These are phyloP conservation scores for Pleurotus salmoneostramineus DNA, from an alignment of 768 basidiomycete genomes.

Conservation along the genomic window DNA sequence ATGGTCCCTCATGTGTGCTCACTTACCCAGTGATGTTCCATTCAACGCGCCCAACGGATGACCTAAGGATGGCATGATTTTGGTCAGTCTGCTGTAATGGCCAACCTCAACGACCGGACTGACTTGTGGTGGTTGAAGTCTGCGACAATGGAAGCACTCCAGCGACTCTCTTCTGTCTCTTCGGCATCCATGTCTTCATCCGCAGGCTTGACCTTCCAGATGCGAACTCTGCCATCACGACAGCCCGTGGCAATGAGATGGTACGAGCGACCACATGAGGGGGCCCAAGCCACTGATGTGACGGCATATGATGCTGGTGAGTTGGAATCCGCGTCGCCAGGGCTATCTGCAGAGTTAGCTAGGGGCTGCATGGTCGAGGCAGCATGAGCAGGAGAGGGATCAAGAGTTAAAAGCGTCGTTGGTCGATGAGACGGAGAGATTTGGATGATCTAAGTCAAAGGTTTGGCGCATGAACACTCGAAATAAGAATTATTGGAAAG, in stretches of 20 bases:
- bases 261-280: slow-evolving; percentile 89
- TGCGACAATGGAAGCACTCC: slow-evolving; percentile 74
- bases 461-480: not conserved
- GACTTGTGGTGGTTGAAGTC: slow-evolving; percentile 88
- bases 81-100: not conserved
- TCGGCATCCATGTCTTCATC: slow-evolving; percentile 37
- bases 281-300: slow-evolving; percentile 89
- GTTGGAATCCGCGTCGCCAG: slow-evolving; percentile 25
- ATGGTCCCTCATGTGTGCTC: not conserved
- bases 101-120: slow-evolving; percentile 13
- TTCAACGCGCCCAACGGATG: slow-evolving; percentile 80
- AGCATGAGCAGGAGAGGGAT: slow-evolving; percentile 34
- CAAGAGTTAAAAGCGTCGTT: slow-evolving; percentile 55
- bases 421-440: slow-evolving; percentile 68
- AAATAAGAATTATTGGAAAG: not conserved
- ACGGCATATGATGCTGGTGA: slow-evolving; percentile 54
- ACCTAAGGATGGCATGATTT: slow-evolving; percentile 32
- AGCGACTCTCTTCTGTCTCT: slow-evolving; percentile 49
- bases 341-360: slow-evolving; percentile 9
- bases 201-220: slow-evolving; percentile 79
- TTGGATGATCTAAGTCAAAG: slow-evolving; percentile 60
- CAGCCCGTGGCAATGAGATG: slow-evolving; percentile 91
- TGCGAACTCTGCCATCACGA: slow-evolving; percentile 83
- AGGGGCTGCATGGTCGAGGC: slow-evolving; percentile 13
- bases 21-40: slow-evolving; percentile 74